phyloP scores from a whole-genome alignment of 345 rosid species.

The Theobroma cacao region DNA sequence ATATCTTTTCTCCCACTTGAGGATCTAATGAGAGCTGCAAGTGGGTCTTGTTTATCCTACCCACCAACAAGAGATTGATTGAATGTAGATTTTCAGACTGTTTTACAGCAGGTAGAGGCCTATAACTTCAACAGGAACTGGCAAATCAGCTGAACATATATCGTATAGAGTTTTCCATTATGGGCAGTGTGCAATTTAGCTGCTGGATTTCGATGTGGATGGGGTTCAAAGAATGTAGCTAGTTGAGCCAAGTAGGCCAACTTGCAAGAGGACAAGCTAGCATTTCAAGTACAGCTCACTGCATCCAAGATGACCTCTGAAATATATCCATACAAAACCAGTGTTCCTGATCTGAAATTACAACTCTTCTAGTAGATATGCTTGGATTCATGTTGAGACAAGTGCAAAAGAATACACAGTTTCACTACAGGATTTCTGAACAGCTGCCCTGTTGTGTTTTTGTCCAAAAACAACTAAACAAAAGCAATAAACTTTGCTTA shows the following conservation, averaged over 20 bases:
- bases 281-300: conserved; percentile 6
- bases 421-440: not conserved
- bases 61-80: conserved; percentile 15
- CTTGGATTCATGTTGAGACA: not conserved
- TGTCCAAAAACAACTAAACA: not conserved
- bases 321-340: not conserved
- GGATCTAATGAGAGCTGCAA: conserved; percentile 4
- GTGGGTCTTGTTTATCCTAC: conserved; percentile 2
- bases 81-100: not conserved
- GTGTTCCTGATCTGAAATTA: not conserved
- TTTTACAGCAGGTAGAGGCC: not conserved
- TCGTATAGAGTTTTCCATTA: not conserved
- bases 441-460: not conserved
- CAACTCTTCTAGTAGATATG: not conserved
- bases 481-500: not conserved
- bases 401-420: not conserved
- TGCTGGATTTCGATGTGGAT: not conserved
- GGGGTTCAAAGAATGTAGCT: conserved; percentile 9
- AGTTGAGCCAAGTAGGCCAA: conserved; percentile 15
- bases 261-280: conserved; percentile 6
- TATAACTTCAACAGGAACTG: not conserved
- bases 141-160: not conserved
- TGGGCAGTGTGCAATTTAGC: conserved; percentile 17
- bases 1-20: not conserved
- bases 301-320: not conserved